These are phyloP conservation scores for Trichophyton simii DNA, from an alignment of 2,329 filamentous ascomycete species.

Conservation along the genomic window DNA sequence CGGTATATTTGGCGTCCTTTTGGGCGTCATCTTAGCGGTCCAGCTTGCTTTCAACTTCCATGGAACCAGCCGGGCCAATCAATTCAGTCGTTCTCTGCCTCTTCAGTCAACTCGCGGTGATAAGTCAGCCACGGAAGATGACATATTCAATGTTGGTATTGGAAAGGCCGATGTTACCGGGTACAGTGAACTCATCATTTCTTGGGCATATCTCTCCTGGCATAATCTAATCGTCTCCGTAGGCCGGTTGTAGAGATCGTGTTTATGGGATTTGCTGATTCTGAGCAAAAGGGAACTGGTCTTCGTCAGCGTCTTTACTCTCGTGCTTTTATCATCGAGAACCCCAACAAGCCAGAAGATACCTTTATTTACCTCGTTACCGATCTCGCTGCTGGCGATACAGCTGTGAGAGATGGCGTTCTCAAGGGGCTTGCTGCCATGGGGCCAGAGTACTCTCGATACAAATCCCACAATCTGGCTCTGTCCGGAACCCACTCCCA, in stretches of 20 bases:
- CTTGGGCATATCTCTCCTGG: background rate
- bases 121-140: conserved; percentile 14
- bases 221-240: background rate
- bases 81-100: background rate
- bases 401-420: conserved; percentile 77
- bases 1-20: conserved; percentile 12
- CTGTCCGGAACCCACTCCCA: conserved; percentile 90
- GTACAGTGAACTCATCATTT: conserved; percentile 24
- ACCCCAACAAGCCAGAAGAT: conserved; percentile 51
- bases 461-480: conserved; percentile 69
- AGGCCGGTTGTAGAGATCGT: conserved; percentile 81
- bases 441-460: conserved; percentile 60
- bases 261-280: conserved; percentile 82
- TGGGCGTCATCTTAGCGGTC: conserved; percentile 21
- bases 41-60: conserved; percentile 19
- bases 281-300: conserved; percentile 69
- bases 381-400: conserved; percentile 79
- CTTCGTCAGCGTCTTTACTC: conserved; percentile 80
- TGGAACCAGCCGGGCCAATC: conserved; percentile 1
- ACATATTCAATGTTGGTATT: conserved; percentile 51
- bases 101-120: conserved; percentile 12
- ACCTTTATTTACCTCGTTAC: conserved; percentile 79
- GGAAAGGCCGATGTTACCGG: conserved; percentile 64
- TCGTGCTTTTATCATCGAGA: conserved; percentile 75
- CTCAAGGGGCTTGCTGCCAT: conserved; percentile 57